Percentiles rank a stretch among this genome's conserved stretches.
These are phyloP conservation scores for Phytopythium boreale DNA, from an alignment of 352 stramenopile species.

Conservation along the genomic window DNA sequence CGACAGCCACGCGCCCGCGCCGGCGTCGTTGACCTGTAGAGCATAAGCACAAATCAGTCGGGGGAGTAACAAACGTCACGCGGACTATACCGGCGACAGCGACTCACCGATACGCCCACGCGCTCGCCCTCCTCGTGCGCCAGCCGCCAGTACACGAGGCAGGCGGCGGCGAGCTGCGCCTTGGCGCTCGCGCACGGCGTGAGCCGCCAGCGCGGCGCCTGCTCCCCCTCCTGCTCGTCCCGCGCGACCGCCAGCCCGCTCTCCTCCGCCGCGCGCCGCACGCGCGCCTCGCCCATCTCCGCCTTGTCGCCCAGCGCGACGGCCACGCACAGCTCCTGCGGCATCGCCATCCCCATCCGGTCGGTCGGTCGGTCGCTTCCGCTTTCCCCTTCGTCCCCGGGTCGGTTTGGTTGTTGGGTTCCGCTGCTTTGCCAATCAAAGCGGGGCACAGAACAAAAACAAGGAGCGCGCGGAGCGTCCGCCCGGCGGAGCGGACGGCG, in stretches of 20 bases:
- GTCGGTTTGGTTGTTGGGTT: slow-evolving; percentile 1
- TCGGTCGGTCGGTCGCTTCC: neutral
- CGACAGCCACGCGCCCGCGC: slow-evolving; percentile 25
- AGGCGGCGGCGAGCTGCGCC: slow-evolving; percentile 50
- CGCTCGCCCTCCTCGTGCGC: slow-evolving; percentile 14
- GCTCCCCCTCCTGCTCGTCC: slow-evolving; percentile 10
- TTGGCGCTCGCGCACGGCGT: slow-evolving; percentile 28
- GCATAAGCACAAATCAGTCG: neutral
- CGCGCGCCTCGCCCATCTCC: slow-evolving; percentile 13
- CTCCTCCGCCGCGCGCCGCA: slow-evolving; percentile 20
- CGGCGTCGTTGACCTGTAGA: slow-evolving; percentile 18
- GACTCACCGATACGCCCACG: slow-evolving; percentile 17
- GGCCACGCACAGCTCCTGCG: slow-evolving; percentile 28
- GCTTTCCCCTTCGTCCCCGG: neutral
- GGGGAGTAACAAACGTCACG: neutral
- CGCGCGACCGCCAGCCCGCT: slow-evolving; percentile 19
- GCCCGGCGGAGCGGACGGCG: no score
- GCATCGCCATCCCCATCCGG: slow-evolving; percentile 28
- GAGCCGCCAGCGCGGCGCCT: slow-evolving; percentile 19
- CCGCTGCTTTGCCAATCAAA: slow-evolving; percentile 6
- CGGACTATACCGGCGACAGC: neutral
- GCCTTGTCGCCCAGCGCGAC: slow-evolving; percentile 12
- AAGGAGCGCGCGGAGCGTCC: no score
- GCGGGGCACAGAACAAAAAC: slow-evolving; percentile 4
- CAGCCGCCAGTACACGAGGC: slow-evolving; percentile 48